Percentiles rank a stretch among this genome's conserved stretches.
These are phyloP conservation scores for Friedmanniomyces simplex DNA, from an alignment of 495 filamentous ascomycete species.

Conservation along the genomic window DNA sequence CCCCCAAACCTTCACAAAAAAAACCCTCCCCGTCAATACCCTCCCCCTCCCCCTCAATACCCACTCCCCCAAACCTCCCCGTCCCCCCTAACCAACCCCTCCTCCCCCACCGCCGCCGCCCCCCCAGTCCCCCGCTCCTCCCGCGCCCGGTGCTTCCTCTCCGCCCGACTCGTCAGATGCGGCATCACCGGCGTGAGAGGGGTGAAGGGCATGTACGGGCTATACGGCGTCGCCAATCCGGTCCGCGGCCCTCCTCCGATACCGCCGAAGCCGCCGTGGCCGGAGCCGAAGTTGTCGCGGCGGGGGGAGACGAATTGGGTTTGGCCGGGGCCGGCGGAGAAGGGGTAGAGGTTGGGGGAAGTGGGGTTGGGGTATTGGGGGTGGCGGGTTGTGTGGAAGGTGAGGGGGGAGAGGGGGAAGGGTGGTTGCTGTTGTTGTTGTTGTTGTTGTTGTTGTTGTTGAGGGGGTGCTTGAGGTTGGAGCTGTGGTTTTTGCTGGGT, in stretches of 20 bases:
- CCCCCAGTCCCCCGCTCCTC: conserved; percentile 38
- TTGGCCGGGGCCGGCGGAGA: conserved; percentile 26
- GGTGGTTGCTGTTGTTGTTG: not conserved
- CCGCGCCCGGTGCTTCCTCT: conserved; percentile 58
- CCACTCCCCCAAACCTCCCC: conserved; percentile 48
- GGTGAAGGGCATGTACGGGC: conserved; percentile 84
- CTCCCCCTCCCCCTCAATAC: conserved; percentile 9
- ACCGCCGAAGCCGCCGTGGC: too few species aligned
- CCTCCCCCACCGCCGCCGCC: conserved; percentile 32
- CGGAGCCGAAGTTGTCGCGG: conserved; percentile 24
- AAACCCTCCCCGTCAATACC: too few species aligned
- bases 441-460: not conserved
- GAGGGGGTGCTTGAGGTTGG: not conserved
- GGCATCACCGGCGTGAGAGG: conserved; percentile 84
- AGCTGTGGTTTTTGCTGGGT: not conserved
- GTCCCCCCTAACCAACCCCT: conserved; percentile 47
- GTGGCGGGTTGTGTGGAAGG: not conserved
- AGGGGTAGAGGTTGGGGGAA: too few species aligned
- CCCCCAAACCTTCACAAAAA: too few species aligned
- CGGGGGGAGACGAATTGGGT: conserved; percentile 43
- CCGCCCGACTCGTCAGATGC: conserved; percentile 56
- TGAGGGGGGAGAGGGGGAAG: conserved; percentile 23
- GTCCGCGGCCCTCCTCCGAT: conserved; percentile 44
- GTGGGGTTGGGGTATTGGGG: too few species aligned
- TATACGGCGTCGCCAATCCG: conserved; percentile 71